phyloP scores from a whole-genome alignment of 2,329 filamentous ascomycete species.

The Fusarium sp. region DNA sequence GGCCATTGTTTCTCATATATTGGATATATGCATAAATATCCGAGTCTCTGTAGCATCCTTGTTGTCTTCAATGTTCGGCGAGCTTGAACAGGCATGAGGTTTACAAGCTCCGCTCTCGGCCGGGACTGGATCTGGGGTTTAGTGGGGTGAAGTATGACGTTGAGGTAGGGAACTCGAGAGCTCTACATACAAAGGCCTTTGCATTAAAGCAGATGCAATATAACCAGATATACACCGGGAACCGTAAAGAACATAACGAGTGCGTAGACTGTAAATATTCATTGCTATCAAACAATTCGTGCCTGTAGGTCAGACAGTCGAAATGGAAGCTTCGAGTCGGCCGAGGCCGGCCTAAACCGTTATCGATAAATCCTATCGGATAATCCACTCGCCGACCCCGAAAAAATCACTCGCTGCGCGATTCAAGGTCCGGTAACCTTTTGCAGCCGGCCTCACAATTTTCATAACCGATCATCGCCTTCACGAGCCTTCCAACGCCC shows the following conservation, averaged over 20 bases:
- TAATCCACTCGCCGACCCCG: conserved; percentile 24
- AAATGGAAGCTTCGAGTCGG: conserved; percentile 31
- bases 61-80: conserved; percentile 28
- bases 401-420: conserved; percentile 31
- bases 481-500: conserved; percentile 22
- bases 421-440: conserved; percentile 33
- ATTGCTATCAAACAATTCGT: background rate
- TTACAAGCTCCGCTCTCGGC: conserved; percentile 23
- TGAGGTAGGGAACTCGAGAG: background rate
- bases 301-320: background rate
- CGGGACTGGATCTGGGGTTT: conserved; percentile 19
- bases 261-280: background rate
- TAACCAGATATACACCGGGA: rapidly evolving
- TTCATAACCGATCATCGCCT: conserved; percentile 29
- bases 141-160: conserved; percentile 7
- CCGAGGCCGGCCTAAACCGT: conserved; percentile 20
- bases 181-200: rapidly evolving
- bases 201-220: too few species aligned
- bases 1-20: background rate
- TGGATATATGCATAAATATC: background rate
- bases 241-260: too few species aligned
- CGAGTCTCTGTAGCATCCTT: background rate
- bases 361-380: conserved; percentile 7
- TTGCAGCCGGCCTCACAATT: conserved; percentile 38
- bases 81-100: conserved; percentile 39